Percentiles rank a stretch among this genome's conserved stretches.
Evolutionary conservation across 331 rosid species (phyloP).

Genomic region (Acacia concinna): DNA sequence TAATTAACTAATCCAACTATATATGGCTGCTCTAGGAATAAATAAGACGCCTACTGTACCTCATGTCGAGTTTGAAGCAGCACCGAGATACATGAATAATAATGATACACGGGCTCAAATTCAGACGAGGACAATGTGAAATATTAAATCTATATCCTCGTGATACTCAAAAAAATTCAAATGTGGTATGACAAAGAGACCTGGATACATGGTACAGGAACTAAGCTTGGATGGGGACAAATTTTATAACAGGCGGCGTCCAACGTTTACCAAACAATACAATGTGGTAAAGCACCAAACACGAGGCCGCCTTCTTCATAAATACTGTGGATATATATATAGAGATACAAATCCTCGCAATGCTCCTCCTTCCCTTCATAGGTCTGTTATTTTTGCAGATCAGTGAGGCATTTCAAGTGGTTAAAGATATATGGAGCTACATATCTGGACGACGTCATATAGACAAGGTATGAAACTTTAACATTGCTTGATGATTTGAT

Average conservation of each 20-base stretch:
- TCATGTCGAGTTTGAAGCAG: not conserved
- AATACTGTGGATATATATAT: not conserved
- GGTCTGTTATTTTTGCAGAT: not conserved
- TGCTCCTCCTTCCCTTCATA: not conserved
- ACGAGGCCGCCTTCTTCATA: not conserved
- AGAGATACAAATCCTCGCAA: not conserved
- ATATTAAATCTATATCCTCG: not conserved
- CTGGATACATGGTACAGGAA: not conserved
- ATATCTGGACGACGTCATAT: not conserved
- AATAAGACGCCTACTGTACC: not conserved
- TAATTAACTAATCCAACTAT: not conserved
- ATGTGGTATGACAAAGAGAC: not conserved
- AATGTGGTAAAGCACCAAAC: not conserved
- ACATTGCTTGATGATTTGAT: not conserved
- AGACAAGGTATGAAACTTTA: not conserved
- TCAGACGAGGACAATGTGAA: not conserved
- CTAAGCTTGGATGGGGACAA: not conserved
- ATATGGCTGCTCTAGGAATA: not conserved
- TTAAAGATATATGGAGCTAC: not conserved
- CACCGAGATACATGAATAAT: not conserved
- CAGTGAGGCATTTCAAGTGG: too few species aligned
- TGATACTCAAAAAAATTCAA: not conserved
- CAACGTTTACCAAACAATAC: not conserved
- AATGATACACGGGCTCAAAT: too few species aligned
- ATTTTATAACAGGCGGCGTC: not conserved